Conservation (phyloP, 768 basidiomycete genomes). For the Tricholoma sp. region DNA sequence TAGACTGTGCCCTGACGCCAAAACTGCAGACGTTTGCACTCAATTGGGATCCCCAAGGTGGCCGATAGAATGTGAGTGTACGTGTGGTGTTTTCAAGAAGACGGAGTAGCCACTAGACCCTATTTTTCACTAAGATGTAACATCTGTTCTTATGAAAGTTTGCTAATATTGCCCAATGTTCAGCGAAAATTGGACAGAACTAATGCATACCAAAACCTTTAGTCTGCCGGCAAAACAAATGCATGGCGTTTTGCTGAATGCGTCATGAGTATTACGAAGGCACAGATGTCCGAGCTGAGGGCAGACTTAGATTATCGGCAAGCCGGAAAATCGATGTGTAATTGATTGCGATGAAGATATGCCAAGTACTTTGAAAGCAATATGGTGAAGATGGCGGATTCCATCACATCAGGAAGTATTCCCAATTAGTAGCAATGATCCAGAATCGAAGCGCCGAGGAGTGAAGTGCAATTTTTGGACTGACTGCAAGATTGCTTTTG, state of each 20-base stretch:
- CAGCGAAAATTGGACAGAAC: too few relatives aligned
- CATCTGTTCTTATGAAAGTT: too few relatives aligned
- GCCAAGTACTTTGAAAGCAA: not conserved
- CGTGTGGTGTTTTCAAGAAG: not conserved
- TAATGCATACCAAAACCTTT: not conserved
- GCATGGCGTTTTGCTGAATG: not conserved
- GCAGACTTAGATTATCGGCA: not conserved
- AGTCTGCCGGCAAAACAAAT: not conserved
- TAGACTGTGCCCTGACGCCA: too few relatives aligned
- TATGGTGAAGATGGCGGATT: not conserved
- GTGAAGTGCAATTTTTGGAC: not conserved
- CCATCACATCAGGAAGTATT: not conserved
- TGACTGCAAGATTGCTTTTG: not conserved
- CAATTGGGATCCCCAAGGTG: too few relatives aligned
- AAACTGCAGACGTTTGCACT: too few relatives aligned
- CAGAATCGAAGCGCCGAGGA: not conserved
- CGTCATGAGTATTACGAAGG: not conserved
- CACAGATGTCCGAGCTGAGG: not conserved
- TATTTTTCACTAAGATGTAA: not conserved
- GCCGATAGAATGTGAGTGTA: not conserved
- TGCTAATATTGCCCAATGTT: too few relatives aligned
- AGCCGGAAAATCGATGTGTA: not conserved
- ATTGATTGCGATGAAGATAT: not conserved
- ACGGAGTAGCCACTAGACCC: not conserved
- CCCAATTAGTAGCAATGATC: not conserved